phyloP scores from a whole-genome alignment of 2,329 filamentous ascomycete genomes.

The Curvularia hawaiiensis region DNA sequence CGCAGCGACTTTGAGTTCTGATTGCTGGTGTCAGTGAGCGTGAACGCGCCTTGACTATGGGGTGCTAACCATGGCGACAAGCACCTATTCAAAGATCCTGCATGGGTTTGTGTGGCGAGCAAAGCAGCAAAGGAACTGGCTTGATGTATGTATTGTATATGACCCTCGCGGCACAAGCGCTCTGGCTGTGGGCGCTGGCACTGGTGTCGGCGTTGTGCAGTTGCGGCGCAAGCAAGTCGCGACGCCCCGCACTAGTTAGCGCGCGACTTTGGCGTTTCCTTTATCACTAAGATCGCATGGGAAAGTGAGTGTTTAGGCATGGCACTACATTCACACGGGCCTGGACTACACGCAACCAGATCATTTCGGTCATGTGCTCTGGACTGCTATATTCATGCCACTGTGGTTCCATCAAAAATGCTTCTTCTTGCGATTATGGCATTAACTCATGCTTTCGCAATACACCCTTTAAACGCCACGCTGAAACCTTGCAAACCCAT shows the following conservation, averaged over 20 bases:
- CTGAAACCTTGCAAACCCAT: constrained; percentile 2
- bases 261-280: constrained; percentile 17
- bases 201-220: background rate
- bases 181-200: background rate
- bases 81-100: background rate
- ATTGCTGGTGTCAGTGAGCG: constrained; percentile 4
- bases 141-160: background rate
- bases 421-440: background rate
- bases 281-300: background rate
- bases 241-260: constrained; percentile 17
- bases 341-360: background rate
- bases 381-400: background rate
- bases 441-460: constrained; percentile 2
- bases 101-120: background rate
- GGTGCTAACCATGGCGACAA: constrained; percentile 19
- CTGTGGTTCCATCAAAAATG: background rate
- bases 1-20: constrained; percentile 59
- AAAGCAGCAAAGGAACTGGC: background rate
- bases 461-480: constrained; percentile 5
- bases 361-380: constrained; percentile 1
- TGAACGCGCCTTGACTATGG: background rate
- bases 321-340: background rate
- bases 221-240: constrained; percentile 8
- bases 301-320: background rate
- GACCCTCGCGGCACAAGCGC: background rate